These are phyloP conservation scores for Magnolia changhungtana DNA, from an alignment of 164 flowering plant species.

Conservation along the genomic window DNA sequence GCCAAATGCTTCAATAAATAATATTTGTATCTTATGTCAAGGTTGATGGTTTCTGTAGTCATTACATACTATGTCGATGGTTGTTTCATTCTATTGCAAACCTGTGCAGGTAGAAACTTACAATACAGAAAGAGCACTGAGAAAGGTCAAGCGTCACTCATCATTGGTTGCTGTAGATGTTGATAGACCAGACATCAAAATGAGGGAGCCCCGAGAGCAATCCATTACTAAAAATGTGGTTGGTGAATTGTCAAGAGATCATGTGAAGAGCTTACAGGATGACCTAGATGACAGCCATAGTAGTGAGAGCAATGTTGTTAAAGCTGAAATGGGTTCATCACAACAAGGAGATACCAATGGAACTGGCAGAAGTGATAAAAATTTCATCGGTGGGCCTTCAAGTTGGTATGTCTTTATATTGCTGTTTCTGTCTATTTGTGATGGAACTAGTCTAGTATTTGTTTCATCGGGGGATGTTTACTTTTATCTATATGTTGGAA, in stretches of 20 bases:
- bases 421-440: neutral
- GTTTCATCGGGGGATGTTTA: neutral
- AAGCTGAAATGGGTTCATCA: constrained; percentile 26
- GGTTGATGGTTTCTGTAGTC: neutral
- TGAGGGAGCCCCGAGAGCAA: constrained; percentile 18
- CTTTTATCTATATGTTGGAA: neutral
- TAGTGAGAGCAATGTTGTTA: constrained; percentile 18
- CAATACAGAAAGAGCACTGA: constrained; percentile 58
- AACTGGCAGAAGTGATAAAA: constrained; percentile 20
- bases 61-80: neutral
- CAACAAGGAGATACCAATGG: constrained; percentile 20
- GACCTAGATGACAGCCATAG: constrained; percentile 27
- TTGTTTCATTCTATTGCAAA: neutral
- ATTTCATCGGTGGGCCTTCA: constrained; percentile 47
- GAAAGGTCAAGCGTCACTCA: constrained; percentile 75
- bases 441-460: neutral
- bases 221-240: constrained; percentile 4
- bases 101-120: constrained; percentile 68
- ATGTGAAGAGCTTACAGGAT: constrained; percentile 30
- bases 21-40: neutral
- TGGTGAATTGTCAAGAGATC: constrained; percentile 23
- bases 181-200: constrained; percentile 23
- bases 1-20: too few relatives aligned
- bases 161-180: constrained; percentile 39
- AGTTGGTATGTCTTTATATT: constrained; percentile 45